A percentile compares a stretch with the other conserved stretches of the same genome.
Conservation (phyloP, 306 rosid genomes). For the Cucurbita moschata region DNA sequence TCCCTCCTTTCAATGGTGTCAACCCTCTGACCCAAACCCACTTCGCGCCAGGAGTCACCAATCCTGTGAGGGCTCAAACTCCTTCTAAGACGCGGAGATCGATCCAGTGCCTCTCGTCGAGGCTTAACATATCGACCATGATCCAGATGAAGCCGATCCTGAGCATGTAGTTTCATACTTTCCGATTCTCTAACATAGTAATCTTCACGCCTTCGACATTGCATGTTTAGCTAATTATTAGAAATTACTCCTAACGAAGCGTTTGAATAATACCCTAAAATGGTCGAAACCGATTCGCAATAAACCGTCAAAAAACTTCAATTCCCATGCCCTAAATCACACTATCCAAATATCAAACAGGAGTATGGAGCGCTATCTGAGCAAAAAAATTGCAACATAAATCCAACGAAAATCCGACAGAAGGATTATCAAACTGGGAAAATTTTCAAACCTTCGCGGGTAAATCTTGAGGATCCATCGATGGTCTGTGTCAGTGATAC, state of each 20-base stretch:
- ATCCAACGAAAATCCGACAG: constrained; percentile 9
- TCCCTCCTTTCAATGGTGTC: constrained; percentile 39
- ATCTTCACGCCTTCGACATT: constrained; percentile 37
- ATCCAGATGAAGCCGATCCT: constrained; percentile 23
- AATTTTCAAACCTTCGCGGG: constrained; percentile 32
- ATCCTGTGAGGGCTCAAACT: constrained; percentile 41
- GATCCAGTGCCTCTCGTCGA: constrained; percentile 25
- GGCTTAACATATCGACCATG: constrained; percentile 14
- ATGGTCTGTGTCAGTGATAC: not conserved
- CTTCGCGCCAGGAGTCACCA: constrained; percentile 28
- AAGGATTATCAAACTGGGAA: not conserved
- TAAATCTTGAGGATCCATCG: constrained; percentile 11
- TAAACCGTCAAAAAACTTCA: not conserved
- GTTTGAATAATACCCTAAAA: constrained; percentile 1
- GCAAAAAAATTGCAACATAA: constrained; percentile 12
- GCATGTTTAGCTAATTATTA: constrained; percentile 30
- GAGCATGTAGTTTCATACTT: constrained; percentile 21
- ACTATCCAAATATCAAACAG: not conserved
- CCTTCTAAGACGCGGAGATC: constrained; percentile 23
- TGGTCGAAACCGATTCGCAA: not conserved
- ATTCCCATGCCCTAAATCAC: constrained; percentile 2
- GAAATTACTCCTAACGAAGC: constrained; percentile 12
- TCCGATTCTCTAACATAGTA: constrained; percentile 21
- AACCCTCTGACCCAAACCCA: constrained; percentile 23
- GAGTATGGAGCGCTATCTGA: not conserved